Percentiles rank a stretch among this genome's conserved stretches.
These are phyloP conservation scores for Syzygium oleosum DNA, from an alignment of 345 rosid species.

Conservation along the genomic window DNA sequence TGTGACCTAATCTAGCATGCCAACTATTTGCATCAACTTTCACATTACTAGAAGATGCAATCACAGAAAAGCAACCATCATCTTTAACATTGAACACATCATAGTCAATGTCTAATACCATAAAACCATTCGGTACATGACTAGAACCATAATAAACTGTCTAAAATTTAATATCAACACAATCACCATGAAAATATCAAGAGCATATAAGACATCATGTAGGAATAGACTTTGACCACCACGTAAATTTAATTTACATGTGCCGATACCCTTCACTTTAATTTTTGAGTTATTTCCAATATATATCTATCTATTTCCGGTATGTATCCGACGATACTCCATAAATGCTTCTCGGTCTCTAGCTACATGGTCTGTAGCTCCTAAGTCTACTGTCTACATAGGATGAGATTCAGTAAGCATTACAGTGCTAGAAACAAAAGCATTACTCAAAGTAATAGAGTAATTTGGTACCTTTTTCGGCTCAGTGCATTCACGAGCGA, in stretches of 20 bases:
- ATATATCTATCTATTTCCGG: background rate
- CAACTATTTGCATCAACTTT: no score
- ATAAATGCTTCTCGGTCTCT: background rate
- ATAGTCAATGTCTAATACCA: no score
- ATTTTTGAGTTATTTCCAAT: background rate
- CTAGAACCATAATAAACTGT: no score
- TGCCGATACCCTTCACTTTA: background rate
- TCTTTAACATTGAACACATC: no score
- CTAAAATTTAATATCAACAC: no score
- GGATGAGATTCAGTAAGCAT: background rate
- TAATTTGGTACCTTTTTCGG: background rate
- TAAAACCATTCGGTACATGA: no score
- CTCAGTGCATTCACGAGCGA: background rate
- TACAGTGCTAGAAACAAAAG: background rate
- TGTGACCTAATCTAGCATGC: no score
- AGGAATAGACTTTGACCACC: no score
- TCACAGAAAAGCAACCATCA: no score
- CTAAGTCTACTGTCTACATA: background rate
- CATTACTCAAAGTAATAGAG: background rate
- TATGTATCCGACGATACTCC: background rate
- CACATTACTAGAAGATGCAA: no score
- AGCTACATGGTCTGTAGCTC: background rate
- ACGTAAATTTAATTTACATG: background rate
- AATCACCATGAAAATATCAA: no score
- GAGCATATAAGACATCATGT: no score